These are phyloP conservation scores for Moniliophthora roreri DNA, from an alignment of 1,284 basidiomycete genomes.

Conservation along the genomic window DNA sequence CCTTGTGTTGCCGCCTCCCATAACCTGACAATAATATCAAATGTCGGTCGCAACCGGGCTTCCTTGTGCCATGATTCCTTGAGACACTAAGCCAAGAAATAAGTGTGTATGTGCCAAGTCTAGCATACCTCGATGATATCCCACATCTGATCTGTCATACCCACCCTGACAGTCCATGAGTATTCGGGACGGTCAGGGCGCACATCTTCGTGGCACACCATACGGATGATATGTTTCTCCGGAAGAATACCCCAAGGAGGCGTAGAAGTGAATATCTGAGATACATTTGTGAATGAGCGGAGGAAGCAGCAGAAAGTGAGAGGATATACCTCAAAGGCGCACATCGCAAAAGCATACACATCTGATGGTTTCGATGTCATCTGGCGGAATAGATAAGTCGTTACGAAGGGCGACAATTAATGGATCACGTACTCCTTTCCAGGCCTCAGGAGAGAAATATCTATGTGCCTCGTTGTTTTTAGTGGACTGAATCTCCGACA, in stretches of 20 bases:
- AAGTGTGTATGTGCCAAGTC: too few species aligned
- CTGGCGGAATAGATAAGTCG: slow-evolving; percentile 11
- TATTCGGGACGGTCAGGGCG: slow-evolving; percentile 25
- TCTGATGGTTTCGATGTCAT: slow-evolving; percentile 24
- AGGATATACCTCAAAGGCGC: slow-evolving; percentile 22
- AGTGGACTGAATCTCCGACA: slow-evolving; percentile 21
- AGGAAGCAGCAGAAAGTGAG: neutral
- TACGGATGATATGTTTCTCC: slow-evolving; percentile 25
- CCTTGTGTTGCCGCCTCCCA: slow-evolving; percentile 4
- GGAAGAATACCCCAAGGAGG: slow-evolving; percentile 25
- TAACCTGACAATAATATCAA: slow-evolving; percentile 8
- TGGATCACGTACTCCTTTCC: slow-evolving; percentile 25
- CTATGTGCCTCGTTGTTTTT: slow-evolving; percentile 21
- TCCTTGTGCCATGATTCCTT: slow-evolving; percentile 25
- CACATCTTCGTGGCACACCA: slow-evolving; percentile 21
- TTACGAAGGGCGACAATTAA: neutral
- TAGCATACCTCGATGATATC: slow-evolving; percentile 25
- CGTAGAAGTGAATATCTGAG: slow-evolving; percentile 23
- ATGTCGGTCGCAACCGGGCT: slow-evolving; percentile 17
- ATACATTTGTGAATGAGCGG: neutral
- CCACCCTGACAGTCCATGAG: slow-evolving; percentile 11
- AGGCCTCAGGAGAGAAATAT: slow-evolving; percentile 28
- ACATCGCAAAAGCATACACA: slow-evolving; percentile 29
- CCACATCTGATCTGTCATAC: slow-evolving; percentile 23
- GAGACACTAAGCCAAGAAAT: too few species aligned